A percentile compares a stretch with the other conserved stretches of the same genome.
phyloP scores from a whole-genome alignment of 1,284 basidiomycete genomes.

The Anthracocystis walkeri region DNA sequence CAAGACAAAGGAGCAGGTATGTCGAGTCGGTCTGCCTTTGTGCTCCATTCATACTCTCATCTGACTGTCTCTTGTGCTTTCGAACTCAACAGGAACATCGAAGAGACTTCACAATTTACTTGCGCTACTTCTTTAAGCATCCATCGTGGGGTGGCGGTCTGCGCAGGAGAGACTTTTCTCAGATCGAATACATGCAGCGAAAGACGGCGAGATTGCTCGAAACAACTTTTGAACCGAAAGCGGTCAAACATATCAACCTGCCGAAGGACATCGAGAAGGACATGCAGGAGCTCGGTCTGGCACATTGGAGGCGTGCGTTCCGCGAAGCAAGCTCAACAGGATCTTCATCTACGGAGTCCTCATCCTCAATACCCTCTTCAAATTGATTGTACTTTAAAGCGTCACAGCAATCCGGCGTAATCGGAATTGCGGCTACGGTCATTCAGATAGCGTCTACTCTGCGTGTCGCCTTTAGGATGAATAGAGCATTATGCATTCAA shows the following conservation, averaged over 20 bases:
- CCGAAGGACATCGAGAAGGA: slow-evolving; percentile 46
- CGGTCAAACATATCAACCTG: slow-evolving; percentile 61
- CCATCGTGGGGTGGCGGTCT: slow-evolving; percentile 64
- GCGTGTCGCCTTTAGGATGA: neutral
- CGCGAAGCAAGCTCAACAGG: slow-evolving; percentile 17
- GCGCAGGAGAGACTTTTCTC: slow-evolving; percentile 60
- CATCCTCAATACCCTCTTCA: slow-evolving; percentile 20
- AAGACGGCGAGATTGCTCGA: slow-evolving; percentile 59
- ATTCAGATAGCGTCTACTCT: neutral
- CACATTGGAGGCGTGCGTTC: slow-evolving; percentile 40
- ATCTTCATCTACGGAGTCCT: neutral
- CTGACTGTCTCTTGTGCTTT: neutral
- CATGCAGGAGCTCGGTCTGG: slow-evolving; percentile 41
- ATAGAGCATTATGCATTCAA: too few relatives aligned
- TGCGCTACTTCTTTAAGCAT: slow-evolving; percentile 67
- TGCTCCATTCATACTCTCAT: neutral
- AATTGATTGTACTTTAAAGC: neutral
- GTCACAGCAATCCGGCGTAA: neutral
- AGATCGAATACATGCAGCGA: slow-evolving; percentile 67
- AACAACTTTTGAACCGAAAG: slow-evolving; percentile 57
- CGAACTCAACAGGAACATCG: slow-evolving; percentile 46
- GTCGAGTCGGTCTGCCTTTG: slow-evolving; percentile 8
- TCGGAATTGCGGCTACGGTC: neutral
- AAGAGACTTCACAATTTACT: slow-evolving; percentile 63
- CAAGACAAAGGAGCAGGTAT: slow-evolving; percentile 61